Percentiles rank a stretch among this genome's conserved stretches.
phyloP scores from a whole-genome alignment of 2,329 filamentous ascomycete species.

The Fusarium sp. region DNA sequence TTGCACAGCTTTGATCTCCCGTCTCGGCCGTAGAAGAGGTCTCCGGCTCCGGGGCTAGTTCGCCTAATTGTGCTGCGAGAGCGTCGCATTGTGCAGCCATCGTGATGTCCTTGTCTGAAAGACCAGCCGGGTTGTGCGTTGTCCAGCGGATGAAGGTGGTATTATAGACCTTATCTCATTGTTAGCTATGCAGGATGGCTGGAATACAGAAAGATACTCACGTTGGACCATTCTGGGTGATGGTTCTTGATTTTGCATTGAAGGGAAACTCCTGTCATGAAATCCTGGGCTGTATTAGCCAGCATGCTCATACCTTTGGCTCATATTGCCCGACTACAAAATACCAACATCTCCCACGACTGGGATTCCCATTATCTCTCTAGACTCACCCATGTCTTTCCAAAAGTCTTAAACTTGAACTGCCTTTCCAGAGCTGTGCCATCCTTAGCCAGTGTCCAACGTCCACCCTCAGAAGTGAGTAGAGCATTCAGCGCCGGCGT shows the following conservation, averaged over 20 bases:
- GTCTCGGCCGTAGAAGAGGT: slow-evolving; percentile 35
- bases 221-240: slow-evolving; percentile 83
- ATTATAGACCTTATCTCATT: slow-evolving; percentile 70
- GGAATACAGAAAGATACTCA: slow-evolving; percentile 46
- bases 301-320: neutral
- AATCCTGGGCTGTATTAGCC: slow-evolving; percentile 63
- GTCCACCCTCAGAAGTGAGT: slow-evolving; percentile 54
- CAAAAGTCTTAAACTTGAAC: slow-evolving; percentile 74
- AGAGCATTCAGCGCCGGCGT: slow-evolving; percentile 54
- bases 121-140: slow-evolving; percentile 73
- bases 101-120: slow-evolving; percentile 72
- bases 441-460: slow-evolving; percentile 63
- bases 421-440: slow-evolving; percentile 68
- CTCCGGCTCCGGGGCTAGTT: slow-evolving; percentile 54
- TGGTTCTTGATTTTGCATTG: slow-evolving; percentile 76
- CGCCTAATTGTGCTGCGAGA: slow-evolving; percentile 67
- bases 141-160: slow-evolving; percentile 78
- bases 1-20: slow-evolving; percentile 47
- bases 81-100: slow-evolving; percentile 73
- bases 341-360: neutral
- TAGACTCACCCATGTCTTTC: slow-evolving; percentile 70
- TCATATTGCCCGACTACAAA: neutral
- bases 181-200: slow-evolving; percentile 9
- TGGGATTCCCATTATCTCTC: neutral
- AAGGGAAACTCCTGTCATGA: slow-evolving; percentile 78